Percentiles rank a stretch among this genome's conserved stretches.
phyloP scores from a whole-genome alignment of 345 rosid genomes.

The Camelina hispida region DNA sequence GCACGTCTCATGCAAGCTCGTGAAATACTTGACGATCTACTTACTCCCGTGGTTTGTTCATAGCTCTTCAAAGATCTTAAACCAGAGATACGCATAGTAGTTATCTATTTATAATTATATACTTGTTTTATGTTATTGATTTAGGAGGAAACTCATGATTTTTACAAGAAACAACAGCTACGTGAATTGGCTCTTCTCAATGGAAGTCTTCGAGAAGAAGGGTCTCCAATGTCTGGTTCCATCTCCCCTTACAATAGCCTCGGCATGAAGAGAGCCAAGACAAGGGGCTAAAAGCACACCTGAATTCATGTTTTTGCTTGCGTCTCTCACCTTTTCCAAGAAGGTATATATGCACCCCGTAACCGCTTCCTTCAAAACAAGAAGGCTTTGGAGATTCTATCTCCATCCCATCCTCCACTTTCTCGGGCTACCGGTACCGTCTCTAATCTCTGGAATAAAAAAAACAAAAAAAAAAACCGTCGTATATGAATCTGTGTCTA shows the following conservation, averaged over 20 bases:
- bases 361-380: constrained; percentile 41
- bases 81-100: constrained; percentile 4
- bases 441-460: constrained; percentile 44
- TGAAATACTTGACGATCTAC: constrained; percentile 90
- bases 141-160: constrained; percentile 94
- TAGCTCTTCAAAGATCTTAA: constrained; percentile 19
- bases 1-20: constrained; percentile 93
- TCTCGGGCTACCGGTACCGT: constrained; percentile 39
- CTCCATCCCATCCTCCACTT: constrained; percentile 35
- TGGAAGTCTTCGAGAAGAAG: constrained; percentile 94
- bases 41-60: constrained; percentile 75
- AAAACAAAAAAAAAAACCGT: constrained; percentile 6
- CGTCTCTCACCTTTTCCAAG: constrained; percentile 42
- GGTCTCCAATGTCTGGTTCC: constrained; percentile 97
- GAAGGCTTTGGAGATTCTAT: constrained; percentile 41
- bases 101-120: not conserved
- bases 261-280: constrained; percentile 99
- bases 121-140: not conserved
- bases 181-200: constrained; percentile 95
- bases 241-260: constrained; percentile 93
- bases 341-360: constrained; percentile 44
- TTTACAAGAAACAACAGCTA: constrained; percentile 96
- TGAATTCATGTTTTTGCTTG: not conserved
- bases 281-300: constrained; percentile 63
- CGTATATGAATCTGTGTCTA: constrained; percentile 37